These are phyloP conservation scores for Lactarius sp. DNA, from an alignment of 768 basidiomycete species.

Conservation along the genomic window DNA sequence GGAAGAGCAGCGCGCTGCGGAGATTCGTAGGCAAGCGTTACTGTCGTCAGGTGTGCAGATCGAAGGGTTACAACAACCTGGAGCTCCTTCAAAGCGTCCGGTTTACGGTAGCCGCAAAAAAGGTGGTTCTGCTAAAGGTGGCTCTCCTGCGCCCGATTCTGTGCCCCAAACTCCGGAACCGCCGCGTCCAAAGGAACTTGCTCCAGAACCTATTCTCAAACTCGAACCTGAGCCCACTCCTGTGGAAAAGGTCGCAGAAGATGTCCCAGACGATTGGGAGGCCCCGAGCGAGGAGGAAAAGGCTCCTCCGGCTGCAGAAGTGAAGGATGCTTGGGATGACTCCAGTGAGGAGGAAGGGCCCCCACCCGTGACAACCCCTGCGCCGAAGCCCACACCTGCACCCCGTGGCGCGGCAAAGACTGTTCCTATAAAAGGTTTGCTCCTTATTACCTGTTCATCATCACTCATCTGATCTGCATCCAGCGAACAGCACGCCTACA, in stretches of 20 bases:
- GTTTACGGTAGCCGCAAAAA: constrained; percentile 84
- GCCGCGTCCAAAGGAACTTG: constrained; percentile 22
- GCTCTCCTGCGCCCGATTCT: constrained; percentile 51
- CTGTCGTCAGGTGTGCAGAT: constrained; percentile 86
- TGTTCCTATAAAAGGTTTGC: constrained; percentile 12
- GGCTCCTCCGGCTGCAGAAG: constrained; percentile 20
- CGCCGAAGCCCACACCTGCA: constrained; percentile 2
- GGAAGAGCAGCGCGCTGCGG: constrained; percentile 85
- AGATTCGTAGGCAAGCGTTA: constrained; percentile 85
- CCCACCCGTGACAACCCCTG: constrained; percentile 8
- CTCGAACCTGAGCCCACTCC: constrained; percentile 27
- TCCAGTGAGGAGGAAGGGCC: constrained; percentile 38
- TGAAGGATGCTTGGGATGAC: constrained; percentile 41
- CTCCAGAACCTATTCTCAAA: constrained; percentile 26
- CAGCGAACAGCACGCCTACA: constrained; percentile 16
- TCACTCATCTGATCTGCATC: neutral
- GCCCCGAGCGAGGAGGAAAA: constrained; percentile 55
- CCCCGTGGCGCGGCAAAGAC: neutral
- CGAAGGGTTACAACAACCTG: constrained; percentile 73
- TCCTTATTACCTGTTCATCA: neutral
- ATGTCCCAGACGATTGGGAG: constrained; percentile 54
- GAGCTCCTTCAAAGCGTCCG: constrained; percentile 61
- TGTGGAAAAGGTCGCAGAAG: constrained; percentile 32
- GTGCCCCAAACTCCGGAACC: constrained; percentile 36
- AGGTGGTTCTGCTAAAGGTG: constrained; percentile 52